Base-by-base conservation (phyloP, 164 flowering plant species). In the Santalum album region DNA sequence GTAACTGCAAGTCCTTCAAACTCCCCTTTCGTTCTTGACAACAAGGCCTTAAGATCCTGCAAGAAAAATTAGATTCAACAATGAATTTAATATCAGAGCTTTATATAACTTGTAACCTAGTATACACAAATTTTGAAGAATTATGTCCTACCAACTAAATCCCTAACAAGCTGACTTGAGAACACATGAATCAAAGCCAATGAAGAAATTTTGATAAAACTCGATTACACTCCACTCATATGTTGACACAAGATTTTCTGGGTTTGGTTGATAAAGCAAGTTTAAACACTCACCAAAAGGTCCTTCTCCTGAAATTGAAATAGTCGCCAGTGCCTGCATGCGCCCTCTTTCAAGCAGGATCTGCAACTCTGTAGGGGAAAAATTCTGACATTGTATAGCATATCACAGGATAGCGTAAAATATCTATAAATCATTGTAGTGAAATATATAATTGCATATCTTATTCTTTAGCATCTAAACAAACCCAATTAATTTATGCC, bases 1-100 rank as follows among this genome's bases (percentile, higher is more conserved):
- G 90, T 35, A 51, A 50, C 60, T 84, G 86, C 47, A 88, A 69
- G n/a, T 24, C 55, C 55, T 56, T 73, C 65, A 57, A 84, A 84
- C 48, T 88, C 98, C 44, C 38, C 60, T 58, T 72, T 86, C 54
- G 90, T 68, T 47, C 55, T 63, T 38, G 69, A 62, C 58, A 80
- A 61, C 60, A 86, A 61, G 20, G 55, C 53, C 70, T 84, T 91
- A 35, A 90, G 73, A 55, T 73, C 85, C 97, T 87, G 80, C 44
- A 70, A n/a, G n/a, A n/a, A n/a, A n/a, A n/a, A n/a, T n/a, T n/a
- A n/a, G n/a, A n/a, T n/a, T n/a, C n/a, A n/a, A n/a, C n/a, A n/a
- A n/a, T n/a, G n/a, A n/a, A n/a, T n/a, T n/a, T n/a, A n/a, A n/a
- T n/a, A n/a, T n/a, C n/a, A n/a, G n/a, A n/a, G n/a, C n/a, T n/a